Conservation (phyloP, 2,329 filamentous ascomycete species). For the Lasiodiplodia theobromae region DNA sequence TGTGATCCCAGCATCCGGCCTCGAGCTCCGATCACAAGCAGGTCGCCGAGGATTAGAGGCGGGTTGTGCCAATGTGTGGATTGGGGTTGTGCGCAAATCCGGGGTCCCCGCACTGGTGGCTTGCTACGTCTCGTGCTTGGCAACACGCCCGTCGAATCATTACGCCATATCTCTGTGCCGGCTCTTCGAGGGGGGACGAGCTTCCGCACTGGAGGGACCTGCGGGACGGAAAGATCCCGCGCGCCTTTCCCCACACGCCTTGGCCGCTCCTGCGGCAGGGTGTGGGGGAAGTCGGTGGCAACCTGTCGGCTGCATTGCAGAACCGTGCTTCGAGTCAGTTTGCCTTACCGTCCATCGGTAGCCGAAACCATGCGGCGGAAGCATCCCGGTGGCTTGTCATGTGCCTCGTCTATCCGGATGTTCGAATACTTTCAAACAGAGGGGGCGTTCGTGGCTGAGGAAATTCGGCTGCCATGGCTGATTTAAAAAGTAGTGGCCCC, state of each 20-base stretch:
- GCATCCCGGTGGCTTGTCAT: background rate
- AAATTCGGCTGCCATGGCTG: background rate
- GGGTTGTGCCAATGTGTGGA: background rate
- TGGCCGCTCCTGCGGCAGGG: background rate
- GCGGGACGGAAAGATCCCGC: slow-evolving; percentile 20
- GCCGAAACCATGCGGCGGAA: slow-evolving; percentile 8
- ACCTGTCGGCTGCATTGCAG: background rate
- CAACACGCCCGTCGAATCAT: background rate
- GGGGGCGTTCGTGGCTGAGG: slow-evolving; percentile 4
- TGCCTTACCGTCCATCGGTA: background rate
- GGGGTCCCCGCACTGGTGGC: slow-evolving; percentile 24
- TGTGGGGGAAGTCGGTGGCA: background rate
- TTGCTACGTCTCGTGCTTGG: slow-evolving; percentile 3
- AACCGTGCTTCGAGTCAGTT: background rate
- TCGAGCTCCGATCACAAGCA: background rate
- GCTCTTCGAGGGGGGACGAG: background rate
- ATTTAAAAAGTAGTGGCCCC: background rate
- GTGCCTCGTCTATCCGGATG: background rate
- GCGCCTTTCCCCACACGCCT: background rate
- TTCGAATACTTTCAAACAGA: background rate
- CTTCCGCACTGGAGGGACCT: background rate
- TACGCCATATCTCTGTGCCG: background rate
- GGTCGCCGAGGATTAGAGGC: background rate
- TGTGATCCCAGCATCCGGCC: background rate
- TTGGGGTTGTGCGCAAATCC: background rate